Base-by-base conservation (phyloP, 1,284 basidiomycete genomes). In the Anthracocystis setariae region DNA sequence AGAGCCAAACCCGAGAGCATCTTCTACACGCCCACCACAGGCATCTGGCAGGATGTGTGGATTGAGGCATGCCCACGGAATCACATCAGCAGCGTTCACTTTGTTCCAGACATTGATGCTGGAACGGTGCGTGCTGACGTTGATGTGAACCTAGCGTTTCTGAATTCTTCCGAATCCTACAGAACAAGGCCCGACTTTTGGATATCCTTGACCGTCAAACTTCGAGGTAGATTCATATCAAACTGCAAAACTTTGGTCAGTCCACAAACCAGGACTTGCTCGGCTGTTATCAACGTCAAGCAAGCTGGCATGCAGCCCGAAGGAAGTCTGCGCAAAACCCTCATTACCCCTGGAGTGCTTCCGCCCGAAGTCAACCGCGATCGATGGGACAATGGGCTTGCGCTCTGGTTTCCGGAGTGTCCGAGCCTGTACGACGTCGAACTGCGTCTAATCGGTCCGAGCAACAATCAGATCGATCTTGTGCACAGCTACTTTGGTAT, bases 21-120 rank as follows among this genome's bases (percentile, higher is more conserved):
- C 52, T 76, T 74, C 29, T 74, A 76, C 48, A 66, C 62, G 15
- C 63, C 73, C 3, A 72, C 72, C 10, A 74, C 72, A 2, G 74
- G 74, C 5, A 72, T 74, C 23, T 73, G 72, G 72, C 74, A 76
- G 40, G 48, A 52, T 18, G 63, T 69, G 13, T 73, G 57, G 43
- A 35, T 76, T 25, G 74, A 74, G 40, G 29, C 20, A n/a, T 58
- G 64, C 0, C 61, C 66, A 3, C 13, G 33, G 18, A 57, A 27
- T 7, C 59, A 69, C 40, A 59, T 76, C 24, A 33, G 29, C 2
- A 29, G 40, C n/a, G 59, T 48, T 5, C 32, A 42, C 3, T 52
- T 74, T n/a, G 50, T 46, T 1, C 52, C 63, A 2, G 60, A 74
- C 38, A 69, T 76, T 39, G 74, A 76, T 35, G 46, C 46, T 3